These are phyloP conservation scores for Xylaria sp. DNA, from an alignment of 2,329 filamentous ascomycete genomes.

Conservation along the genomic window DNA sequence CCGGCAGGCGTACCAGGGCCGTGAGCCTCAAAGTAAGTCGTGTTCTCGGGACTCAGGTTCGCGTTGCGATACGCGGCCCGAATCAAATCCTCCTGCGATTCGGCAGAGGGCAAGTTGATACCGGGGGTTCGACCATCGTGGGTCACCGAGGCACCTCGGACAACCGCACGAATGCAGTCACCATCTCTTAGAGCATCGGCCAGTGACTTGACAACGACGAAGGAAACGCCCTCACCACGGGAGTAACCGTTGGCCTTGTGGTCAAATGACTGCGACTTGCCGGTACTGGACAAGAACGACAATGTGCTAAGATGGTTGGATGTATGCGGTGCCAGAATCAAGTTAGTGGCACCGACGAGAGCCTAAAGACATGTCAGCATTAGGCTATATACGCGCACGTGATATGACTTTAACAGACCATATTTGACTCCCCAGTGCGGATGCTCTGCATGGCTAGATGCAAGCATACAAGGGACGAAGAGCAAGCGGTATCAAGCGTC, in stretches of 20 bases:
- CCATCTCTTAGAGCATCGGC: conserved; percentile 51
- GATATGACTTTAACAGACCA: conserved; percentile 25
- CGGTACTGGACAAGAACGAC: conserved; percentile 36
- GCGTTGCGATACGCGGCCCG: conserved; percentile 40
- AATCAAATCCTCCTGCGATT: conserved; percentile 46
- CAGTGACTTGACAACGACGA: conserved; percentile 55
- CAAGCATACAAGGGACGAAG: conserved; percentile 46
- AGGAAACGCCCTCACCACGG: conserved; percentile 55
- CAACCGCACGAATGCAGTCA: conserved; percentile 49
- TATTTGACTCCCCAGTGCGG: conserved; percentile 42
- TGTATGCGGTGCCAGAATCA: conserved; percentile 40
- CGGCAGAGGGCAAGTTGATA: conserved; percentile 45
- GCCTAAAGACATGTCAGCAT: conserved; percentile 28
- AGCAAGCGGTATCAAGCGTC: conserved; percentile 52
- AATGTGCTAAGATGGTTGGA: conserved; percentile 40
- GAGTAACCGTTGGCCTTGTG: conserved; percentile 43
- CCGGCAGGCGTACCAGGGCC: conserved; percentile 46
- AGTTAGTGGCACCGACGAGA: conserved; percentile 38
- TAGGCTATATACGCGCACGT: background rate
- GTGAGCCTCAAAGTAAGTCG: conserved; percentile 49
- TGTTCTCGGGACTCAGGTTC: conserved; percentile 38
- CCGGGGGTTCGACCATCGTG: conserved; percentile 51
- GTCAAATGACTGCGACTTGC: conserved; percentile 39
- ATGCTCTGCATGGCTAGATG: conserved; percentile 48
- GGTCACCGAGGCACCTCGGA: conserved; percentile 48